Percentiles rank a stretch among this genome's conserved stretches.
Evolutionary conservation across 202 grass and related monocot species (phyloP).

Genomic region (Dendrocalamus latiflorus): DNA sequence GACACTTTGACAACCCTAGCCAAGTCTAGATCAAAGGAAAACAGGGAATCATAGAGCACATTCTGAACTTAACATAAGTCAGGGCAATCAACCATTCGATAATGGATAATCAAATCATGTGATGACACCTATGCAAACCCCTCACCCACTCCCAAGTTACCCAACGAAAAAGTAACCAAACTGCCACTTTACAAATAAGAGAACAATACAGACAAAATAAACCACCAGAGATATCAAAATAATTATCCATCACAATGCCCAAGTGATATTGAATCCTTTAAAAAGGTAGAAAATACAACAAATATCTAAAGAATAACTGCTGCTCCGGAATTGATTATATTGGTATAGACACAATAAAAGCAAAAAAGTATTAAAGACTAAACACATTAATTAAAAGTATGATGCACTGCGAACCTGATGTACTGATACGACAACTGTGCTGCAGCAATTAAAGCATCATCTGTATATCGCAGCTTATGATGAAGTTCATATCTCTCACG

Average conservation of each 20-base stretch:
- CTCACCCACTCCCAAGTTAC: background rate
- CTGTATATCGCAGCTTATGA: constrained; percentile 82
- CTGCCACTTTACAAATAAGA: background rate
- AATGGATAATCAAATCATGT: background rate
- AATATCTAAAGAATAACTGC: background rate
- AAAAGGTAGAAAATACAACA: background rate
- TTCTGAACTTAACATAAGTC: background rate
- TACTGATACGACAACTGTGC: constrained; percentile 88
- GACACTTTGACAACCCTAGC: background rate
- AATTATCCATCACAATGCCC: background rate
- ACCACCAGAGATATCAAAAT: background rate
- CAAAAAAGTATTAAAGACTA: background rate
- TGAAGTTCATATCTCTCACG: constrained; percentile 89
- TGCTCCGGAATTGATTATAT: background rate
- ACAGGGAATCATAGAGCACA: background rate
- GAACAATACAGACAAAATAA: background rate
- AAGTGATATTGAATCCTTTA: background rate
- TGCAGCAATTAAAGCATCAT: constrained; percentile 72
- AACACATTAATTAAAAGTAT: background rate
- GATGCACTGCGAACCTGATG: constrained; percentile 55
- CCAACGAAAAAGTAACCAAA: background rate
- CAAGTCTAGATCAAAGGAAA: background rate
- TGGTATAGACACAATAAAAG: background rate
- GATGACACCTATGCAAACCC: background rate
- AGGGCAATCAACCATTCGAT: background rate